Evolutionary conservation across 192 early-diverging fungal species (phyloP).

Genomic region (Coemansia biformis): DNA sequence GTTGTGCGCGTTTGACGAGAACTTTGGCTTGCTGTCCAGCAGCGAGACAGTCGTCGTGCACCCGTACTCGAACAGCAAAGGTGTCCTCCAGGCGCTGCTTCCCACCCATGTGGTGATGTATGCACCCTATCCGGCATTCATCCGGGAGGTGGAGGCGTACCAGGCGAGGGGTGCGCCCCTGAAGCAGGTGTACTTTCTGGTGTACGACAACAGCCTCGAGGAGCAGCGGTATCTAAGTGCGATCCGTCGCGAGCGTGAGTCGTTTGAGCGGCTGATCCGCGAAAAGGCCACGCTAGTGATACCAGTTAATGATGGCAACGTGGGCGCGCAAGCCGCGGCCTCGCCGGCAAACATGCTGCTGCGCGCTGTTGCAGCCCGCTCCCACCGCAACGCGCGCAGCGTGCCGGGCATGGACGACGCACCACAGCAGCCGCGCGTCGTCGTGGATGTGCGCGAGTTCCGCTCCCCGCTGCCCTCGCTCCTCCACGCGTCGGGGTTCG

Average conservation of each 20-base stretch:
- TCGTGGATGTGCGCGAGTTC: constrained; percentile 93
- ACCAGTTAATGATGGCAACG: constrained; percentile 11
- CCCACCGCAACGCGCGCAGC: constrained; percentile 22
- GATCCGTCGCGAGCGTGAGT: constrained; percentile 83
- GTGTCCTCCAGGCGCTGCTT: constrained; percentile 61
- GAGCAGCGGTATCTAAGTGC: constrained; percentile 84
- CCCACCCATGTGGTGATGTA: constrained; percentile 89
- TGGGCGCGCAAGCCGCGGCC: neutral
- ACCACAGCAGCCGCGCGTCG: constrained; percentile 32
- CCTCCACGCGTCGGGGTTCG: constrained; percentile 71
- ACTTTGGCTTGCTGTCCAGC: constrained; percentile 26
- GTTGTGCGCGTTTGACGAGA: constrained; percentile 19
- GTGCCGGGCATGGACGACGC: neutral
- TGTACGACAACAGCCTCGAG: constrained; percentile 92
- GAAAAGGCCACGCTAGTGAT: constrained; percentile 72
- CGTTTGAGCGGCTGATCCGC: constrained; percentile 87
- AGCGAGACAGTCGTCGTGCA: constrained; percentile 51
- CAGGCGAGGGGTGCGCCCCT: constrained; percentile 51
- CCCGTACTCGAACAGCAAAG: constrained; percentile 58
- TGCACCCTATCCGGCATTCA: constrained; percentile 81
- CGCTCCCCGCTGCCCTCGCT: constrained; percentile 82
- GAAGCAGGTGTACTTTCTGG: constrained; percentile 82
- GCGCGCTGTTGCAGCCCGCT: constrained; percentile 9
- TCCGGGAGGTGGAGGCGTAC: constrained; percentile 78
- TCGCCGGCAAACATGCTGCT: constrained; percentile 26